phyloP scores from a whole-genome alignment of 805 yeast species.

The Brettanomyces sp. region DNA sequence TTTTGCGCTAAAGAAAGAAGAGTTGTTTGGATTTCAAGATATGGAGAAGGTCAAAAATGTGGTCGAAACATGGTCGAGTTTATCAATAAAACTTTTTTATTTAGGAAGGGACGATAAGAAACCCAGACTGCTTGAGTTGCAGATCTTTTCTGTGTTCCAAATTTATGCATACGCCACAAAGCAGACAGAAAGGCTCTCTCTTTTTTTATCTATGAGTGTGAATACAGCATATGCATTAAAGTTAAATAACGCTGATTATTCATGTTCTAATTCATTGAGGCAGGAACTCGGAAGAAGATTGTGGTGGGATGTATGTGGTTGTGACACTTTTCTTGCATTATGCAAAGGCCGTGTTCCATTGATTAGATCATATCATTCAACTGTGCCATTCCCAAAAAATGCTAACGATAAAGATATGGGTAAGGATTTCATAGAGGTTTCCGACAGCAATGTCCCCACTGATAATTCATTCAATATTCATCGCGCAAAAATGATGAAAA shows the following conservation, averaged over 20 bases:
- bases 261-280: neutral
- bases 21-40: neutral
- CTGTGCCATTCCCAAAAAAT: neutral
- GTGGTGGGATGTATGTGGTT: constrained; percentile 1
- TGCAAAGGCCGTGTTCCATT: neutral
- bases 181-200: neutral
- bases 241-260: neutral
- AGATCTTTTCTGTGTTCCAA: neutral
- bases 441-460: neutral
- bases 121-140: neutral
- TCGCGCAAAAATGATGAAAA: neutral
- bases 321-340: neutral
- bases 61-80: neutral
- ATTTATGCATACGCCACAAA: neutral
- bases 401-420: neutral
- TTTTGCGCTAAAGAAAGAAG: neutral
- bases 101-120: neutral
- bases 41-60: neutral
- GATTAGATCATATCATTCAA: neutral
- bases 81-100: neutral
- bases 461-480: neutral
- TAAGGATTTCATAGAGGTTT: neutral
- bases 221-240: neutral
- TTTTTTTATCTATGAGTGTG: neutral
- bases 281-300: neutral